Percentiles rank a stretch among this genome's conserved stretches.
Evolutionary conservation across 2,329 filamentous ascomycete genomes (phyloP).

Genomic region (Pseudogymnoascus sp.): DNA sequence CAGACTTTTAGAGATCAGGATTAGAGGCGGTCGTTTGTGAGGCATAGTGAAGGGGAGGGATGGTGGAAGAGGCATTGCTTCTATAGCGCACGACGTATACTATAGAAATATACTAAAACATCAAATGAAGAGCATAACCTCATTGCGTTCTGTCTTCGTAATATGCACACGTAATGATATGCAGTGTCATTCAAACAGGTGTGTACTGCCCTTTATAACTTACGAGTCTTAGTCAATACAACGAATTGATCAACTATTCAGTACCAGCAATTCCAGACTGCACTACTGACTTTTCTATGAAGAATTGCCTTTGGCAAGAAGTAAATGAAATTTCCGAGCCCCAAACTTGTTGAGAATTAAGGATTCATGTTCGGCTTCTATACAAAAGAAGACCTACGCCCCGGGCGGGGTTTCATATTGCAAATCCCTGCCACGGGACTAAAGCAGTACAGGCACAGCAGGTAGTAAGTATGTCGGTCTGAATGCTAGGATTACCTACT

Average conservation of each 20-base stretch:
- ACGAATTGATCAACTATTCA: background rate
- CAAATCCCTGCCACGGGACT: background rate
- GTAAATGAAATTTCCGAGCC: background rate
- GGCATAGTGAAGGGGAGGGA: background rate
- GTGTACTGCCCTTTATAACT: background rate
- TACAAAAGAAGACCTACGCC: background rate
- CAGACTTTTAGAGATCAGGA: conserved; percentile 32
- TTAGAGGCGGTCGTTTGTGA: conserved; percentile 17
- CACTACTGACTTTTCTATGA: background rate
- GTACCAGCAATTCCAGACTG: background rate
- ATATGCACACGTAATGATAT: background rate
- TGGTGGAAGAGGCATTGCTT: background rate
- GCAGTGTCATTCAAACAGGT: background rate
- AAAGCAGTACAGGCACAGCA: background rate
- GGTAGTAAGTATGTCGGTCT: background rate
- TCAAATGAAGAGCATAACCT: background rate
- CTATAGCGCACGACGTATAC: background rate
- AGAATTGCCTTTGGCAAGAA: background rate
- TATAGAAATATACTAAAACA: background rate
- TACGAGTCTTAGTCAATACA: background rate
- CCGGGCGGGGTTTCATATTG: background rate
- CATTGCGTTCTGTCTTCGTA: background rate
- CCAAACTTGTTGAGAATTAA: background rate
- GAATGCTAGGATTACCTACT: background rate
- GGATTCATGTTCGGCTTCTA: background rate